Base-by-base conservation (phyloP, 2,329 filamentous ascomycete species). In the Lecanosticta acicola region DNA sequence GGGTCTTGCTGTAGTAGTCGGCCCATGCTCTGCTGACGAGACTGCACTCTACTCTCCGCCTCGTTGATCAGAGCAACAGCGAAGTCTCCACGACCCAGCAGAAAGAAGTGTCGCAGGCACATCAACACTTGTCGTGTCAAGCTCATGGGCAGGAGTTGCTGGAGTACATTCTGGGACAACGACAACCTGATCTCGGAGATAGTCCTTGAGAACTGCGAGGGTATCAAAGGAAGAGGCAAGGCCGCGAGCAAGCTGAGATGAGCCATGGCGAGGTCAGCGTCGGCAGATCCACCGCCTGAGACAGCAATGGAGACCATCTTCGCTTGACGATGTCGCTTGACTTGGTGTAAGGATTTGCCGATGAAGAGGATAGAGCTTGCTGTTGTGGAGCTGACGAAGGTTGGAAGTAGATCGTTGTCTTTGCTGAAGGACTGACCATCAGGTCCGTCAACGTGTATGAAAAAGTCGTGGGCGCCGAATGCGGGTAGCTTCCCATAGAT, bases 61-160 rank as follows among this genome's bases (percentile, higher is more conserved):
- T 96, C 87, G 29, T 84, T 79, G 1, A 94, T 87, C 19, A 98
- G 69, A 0, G 85, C 84, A 68, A 93, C 82, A 16, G 90, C 88
- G 64, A 98, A 98, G 64, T 97, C 93, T 42, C 91, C 91, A 26
- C 87, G 79, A 1, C 85, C 84, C 0, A 98, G 75, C 2, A 98
- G 76, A 56, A 96, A 87, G 67, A 94, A 96, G 46, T 93, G 83
- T 39, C 90, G 79, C 1, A 96, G 74, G 7, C 96, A 73, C 20
- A 81, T 79, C 11, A 97, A 71, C 40, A 86, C 80, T 53, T 93
- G 84, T 4, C 87, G 71, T 3, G 95, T 88, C 57, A 80, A 85
- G 9, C 79, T 75, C 4, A 89, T 71, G 0, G 93, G 93, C 3
- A 98, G 68, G 0, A 97, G 74, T 59, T 85, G 84, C 42, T 91